Evolutionary conservation across 2,329 filamentous ascomycete species (phyloP), one percentile per base, ranked within the genome.

Genomic region (Beauveria australis): DNA sequence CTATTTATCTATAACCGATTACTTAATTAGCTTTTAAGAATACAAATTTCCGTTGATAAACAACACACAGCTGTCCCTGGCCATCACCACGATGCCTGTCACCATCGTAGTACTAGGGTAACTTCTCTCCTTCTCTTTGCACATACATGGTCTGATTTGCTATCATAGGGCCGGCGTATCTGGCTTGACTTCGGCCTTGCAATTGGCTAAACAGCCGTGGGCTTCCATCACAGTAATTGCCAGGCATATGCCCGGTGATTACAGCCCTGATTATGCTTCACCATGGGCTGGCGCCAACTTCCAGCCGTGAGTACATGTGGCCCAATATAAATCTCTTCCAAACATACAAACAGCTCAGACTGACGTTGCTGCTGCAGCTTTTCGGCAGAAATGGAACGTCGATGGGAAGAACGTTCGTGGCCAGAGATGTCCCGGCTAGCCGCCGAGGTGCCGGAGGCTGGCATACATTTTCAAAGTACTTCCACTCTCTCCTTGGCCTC

Each of bases 201-300:
- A 79, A 52, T 72, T 82, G 41, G 74, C 79, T 6, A 78, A 73
- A 64, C 72, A 73, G 64, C 71, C 74, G 56, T 69, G 66, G 14
- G 14, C 33, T 40, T 40, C 33, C 8, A 40, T 40, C 33, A 40
- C 33, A 0, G 79, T 95, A 33, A 78, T 91, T 33, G 88, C 91
- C 5, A 95, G 93, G 69, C 89, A 96, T 71, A 93, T 96, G 88
- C 92, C 92, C 0, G 92, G 92, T 40, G 92, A 96, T 76, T 94
- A 92, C 73, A 89, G 93, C 65, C 87, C 92, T 66, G 89, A 95
- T 78, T 96, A 96, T 72, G 87, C 90, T 1, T 95, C 90, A 7
- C 91, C 91, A 1, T 96, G 90, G 89, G 91, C 91, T 4, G 91
- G 91, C 18, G 91, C 91, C 63, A 93, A 94, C 69, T 87, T 86